These are phyloP conservation scores for Paraphysoderma sedebokerense DNA, from an alignment of 371 early-diverging fungal species.

Conservation along the genomic window DNA sequence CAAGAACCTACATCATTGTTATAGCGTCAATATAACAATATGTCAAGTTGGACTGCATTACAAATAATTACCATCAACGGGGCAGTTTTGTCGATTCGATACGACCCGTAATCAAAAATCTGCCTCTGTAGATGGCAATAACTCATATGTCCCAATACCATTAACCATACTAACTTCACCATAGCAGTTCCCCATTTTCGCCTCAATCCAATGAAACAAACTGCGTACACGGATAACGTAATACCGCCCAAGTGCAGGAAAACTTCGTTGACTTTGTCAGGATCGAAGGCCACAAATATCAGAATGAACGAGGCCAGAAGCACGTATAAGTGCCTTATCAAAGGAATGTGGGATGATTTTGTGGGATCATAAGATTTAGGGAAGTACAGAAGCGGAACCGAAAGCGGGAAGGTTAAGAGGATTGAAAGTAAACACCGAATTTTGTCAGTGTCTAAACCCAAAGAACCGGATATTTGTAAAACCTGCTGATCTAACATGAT, in stretches of 20 bases:
- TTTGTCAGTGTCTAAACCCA: constrained; percentile 17
- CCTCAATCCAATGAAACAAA: constrained; percentile 21
- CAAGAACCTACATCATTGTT: too few species aligned
- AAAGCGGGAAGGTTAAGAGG: constrained; percentile 19
- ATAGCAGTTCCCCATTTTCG: constrained; percentile 11
- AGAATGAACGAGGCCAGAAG: constrained; percentile 37
- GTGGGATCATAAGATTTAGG: constrained; percentile 12
- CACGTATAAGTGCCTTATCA: constrained; percentile 54
- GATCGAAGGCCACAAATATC: constrained; percentile 37
- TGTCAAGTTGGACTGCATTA: too few species aligned
- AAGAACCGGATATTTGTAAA: constrained; percentile 9
- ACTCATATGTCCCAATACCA: constrained; percentile 59
- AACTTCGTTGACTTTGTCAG: constrained; percentile 33
- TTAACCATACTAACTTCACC: constrained; percentile 42
- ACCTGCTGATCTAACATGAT: constrained; percentile 14
- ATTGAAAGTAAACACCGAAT: constrained; percentile 15
- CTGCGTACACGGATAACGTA: constrained; percentile 34
- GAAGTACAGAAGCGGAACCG: constrained; percentile 15
- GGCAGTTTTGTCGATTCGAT: constrained; percentile 61
- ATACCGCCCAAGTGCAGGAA: constrained; percentile 39
- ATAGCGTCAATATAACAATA: too few species aligned
- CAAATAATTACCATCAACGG: constrained; percentile 84
- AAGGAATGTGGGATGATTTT: constrained; percentile 33
- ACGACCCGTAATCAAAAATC: constrained; percentile 25
- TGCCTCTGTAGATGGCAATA: constrained; percentile 37